phyloP scores from a whole-genome alignment of 768 basidiomycete genomes.

The Rhodosporidiobolus odoratus region DNA sequence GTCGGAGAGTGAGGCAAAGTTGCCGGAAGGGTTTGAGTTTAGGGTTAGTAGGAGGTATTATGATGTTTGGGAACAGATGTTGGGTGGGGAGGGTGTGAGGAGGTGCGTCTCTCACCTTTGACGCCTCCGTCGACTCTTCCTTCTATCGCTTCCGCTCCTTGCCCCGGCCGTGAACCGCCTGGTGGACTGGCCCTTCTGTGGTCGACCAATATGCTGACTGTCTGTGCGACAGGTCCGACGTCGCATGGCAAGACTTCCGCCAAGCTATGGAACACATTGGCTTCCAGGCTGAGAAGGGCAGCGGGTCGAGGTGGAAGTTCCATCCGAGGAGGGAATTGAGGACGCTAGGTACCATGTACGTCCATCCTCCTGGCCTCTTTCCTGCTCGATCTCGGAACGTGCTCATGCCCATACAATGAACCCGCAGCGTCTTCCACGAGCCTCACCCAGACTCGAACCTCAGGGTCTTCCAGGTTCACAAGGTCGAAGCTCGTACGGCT shows the following conservation, averaged over 20 bases:
- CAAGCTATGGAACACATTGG: conserved; percentile 14
- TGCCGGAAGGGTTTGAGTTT: not conserved
- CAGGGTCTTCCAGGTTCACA: conserved; percentile 3
- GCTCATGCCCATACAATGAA: not conserved
- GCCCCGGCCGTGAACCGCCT: too few species aligned
- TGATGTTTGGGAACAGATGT: conserved; percentile 4
- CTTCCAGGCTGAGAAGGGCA: not conserved
- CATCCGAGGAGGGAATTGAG: not conserved
- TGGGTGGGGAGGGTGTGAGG: not conserved
- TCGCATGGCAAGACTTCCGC: conserved; percentile 15
- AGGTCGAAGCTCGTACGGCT: not conserved
- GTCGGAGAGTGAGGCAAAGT: not conserved
- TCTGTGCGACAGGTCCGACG: conserved; percentile 11
- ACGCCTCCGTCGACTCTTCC: not conserved
- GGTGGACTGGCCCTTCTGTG: not conserved
- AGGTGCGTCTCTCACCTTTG: not conserved
- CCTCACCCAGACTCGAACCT: conserved; percentile 10
- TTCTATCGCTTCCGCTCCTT: too few species aligned
- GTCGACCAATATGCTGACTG: too few species aligned
- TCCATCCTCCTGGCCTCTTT: not conserved
- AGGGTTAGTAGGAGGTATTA: not conserved
- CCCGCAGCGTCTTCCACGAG: conserved; percentile 8
- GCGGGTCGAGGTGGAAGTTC: conserved; percentile 18
- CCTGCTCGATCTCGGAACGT: not conserved
- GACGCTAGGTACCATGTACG: conserved; percentile 10